Evolutionary conservation across 2,329 filamentous ascomycete species (phyloP).

Genomic region (Dactylellina haptotyla): DNA sequence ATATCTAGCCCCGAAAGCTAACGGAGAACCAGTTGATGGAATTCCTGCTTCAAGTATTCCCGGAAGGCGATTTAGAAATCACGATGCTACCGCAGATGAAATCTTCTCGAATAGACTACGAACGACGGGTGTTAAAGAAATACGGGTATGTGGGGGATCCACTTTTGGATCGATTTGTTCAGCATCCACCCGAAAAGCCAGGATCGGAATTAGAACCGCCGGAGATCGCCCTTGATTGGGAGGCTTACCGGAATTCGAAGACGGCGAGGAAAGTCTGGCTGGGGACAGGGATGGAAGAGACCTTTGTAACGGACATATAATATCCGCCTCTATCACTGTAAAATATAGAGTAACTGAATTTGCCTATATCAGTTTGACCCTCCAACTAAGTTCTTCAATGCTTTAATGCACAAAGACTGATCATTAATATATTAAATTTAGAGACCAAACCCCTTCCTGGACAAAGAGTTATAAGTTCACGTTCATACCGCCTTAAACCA

Average conservation of each 20-base stretch:
- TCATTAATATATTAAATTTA: too few relatives aligned
- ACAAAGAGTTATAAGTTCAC: too few relatives aligned
- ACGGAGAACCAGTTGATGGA: conserved; percentile 17
- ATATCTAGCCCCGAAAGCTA: too few relatives aligned
- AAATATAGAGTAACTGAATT: too few relatives aligned
- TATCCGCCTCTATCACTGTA: too few relatives aligned
- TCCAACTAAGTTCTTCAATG: too few relatives aligned
- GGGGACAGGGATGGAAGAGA: conserved; percentile 6
- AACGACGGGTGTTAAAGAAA: conserved; percentile 17
- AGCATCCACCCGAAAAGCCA: background rate
- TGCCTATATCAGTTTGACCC: too few relatives aligned
- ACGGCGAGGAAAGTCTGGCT: conserved; percentile 32
- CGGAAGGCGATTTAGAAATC: conserved; percentile 7
- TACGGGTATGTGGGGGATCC: conserved; percentile 25
- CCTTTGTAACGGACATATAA: background rate
- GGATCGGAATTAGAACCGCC: background rate
- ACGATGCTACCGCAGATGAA: conserved; percentile 16
- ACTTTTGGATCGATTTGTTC: conserved; percentile 17
- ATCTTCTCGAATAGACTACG: conserved; percentile 21
- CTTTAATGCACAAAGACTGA: too few relatives aligned
- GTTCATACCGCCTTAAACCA: too few relatives aligned
- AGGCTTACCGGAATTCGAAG: conserved; percentile 12
- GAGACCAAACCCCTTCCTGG: too few relatives aligned
- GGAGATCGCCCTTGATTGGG: conserved; percentile 8
- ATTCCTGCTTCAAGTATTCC: conserved; percentile 20